These are phyloP conservation scores for Clavispora vitiphila DNA, from an alignment of 805 yeast genomes.

Conservation along the genomic window DNA sequence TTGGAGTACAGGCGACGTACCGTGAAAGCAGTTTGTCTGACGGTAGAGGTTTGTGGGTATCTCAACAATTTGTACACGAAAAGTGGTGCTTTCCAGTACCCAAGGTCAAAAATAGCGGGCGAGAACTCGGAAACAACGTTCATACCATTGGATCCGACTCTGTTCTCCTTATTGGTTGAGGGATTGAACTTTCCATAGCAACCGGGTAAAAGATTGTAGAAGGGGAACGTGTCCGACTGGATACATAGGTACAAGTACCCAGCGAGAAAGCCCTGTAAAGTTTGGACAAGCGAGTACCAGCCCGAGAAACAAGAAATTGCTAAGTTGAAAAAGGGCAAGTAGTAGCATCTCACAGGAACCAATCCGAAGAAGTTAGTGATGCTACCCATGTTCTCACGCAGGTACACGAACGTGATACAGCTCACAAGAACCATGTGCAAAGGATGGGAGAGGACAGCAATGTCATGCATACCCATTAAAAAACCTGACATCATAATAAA, in stretches of 20 bases:
- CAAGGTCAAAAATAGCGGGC: slow-evolving; percentile 43
- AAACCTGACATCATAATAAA: slow-evolving; percentile 35
- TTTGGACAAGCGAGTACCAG: slow-evolving; percentile 37
- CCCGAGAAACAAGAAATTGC: slow-evolving; percentile 33
- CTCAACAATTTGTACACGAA: slow-evolving; percentile 29
- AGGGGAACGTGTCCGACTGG: slow-evolving; percentile 49
- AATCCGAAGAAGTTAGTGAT: slow-evolving; percentile 49
- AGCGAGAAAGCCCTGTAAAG: slow-evolving; percentile 47
- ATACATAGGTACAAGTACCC: slow-evolving; percentile 60
- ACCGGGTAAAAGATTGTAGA: slow-evolving; percentile 34
- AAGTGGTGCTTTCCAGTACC: slow-evolving; percentile 54
- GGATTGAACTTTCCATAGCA: slow-evolving; percentile 16
- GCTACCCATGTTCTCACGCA: slow-evolving; percentile 49
- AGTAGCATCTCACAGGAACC: slow-evolving; percentile 51
- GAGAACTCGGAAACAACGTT: slow-evolving; percentile 6
- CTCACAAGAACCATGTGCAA: slow-evolving; percentile 42
- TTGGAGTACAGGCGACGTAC: not conserved
- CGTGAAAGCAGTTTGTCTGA: slow-evolving; percentile 26
- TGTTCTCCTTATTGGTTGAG: slow-evolving; percentile 13
- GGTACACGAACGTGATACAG: slow-evolving; percentile 60
- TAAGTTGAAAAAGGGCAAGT: slow-evolving; percentile 43
- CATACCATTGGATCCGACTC: slow-evolving; percentile 27
- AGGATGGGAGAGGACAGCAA: too few species aligned
- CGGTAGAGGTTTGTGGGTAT: slow-evolving; percentile 23
- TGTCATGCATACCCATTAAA: not conserved